Percentiles rank a stretch among this genome's conserved stretches.
Conservation (phyloP, 2,329 filamentous ascomycete genomes). For the Myriosclerotinia curreyana region DNA sequence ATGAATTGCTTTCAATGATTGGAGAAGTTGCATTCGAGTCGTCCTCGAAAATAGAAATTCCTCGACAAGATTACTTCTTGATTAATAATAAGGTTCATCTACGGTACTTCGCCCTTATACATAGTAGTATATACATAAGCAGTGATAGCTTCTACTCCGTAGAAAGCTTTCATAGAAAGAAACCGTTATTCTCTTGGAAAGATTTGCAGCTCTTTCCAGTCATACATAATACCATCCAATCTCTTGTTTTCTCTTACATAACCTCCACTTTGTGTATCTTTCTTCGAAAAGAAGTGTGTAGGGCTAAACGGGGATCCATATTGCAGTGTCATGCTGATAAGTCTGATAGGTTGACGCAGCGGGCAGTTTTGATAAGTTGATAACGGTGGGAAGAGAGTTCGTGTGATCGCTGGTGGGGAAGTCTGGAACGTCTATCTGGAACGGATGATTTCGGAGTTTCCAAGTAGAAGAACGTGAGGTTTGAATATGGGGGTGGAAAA, state of each 20-base stretch:
- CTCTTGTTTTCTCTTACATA: conserved; percentile 17
- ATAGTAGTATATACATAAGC: not conserved
- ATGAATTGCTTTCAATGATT: conserved; percentile 4
- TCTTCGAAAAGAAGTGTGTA: conserved; percentile 7
- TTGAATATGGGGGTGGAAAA: not conserved
- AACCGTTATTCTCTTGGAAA: not conserved
- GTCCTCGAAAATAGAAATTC: not conserved
- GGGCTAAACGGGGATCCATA: conserved; percentile 17
- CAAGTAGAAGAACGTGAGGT: not conserved
- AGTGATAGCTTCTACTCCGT: not conserved
- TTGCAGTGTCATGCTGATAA: conserved; percentile 21
- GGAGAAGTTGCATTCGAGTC: conserved; percentile 3
- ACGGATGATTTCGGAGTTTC: conserved; percentile 5
- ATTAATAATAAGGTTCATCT: conserved; percentile 12
- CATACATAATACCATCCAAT: conserved; percentile 3
- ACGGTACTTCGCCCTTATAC: not conserved
- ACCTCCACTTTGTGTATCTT: conserved; percentile 15
- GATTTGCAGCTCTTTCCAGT: not conserved
- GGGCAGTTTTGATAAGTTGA: conserved; percentile 14
- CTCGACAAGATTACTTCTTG: conserved; percentile 10
- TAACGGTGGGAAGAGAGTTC: conserved; percentile 23
- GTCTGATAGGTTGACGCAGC: conserved; percentile 16
- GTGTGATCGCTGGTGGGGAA: conserved; percentile 13
- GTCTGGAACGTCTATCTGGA: conserved; percentile 11
- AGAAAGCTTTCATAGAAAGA: not conserved